These are phyloP conservation scores for Mycena amicta DNA, from an alignment of 768 basidiomycete genomes.

Conservation along the genomic window DNA sequence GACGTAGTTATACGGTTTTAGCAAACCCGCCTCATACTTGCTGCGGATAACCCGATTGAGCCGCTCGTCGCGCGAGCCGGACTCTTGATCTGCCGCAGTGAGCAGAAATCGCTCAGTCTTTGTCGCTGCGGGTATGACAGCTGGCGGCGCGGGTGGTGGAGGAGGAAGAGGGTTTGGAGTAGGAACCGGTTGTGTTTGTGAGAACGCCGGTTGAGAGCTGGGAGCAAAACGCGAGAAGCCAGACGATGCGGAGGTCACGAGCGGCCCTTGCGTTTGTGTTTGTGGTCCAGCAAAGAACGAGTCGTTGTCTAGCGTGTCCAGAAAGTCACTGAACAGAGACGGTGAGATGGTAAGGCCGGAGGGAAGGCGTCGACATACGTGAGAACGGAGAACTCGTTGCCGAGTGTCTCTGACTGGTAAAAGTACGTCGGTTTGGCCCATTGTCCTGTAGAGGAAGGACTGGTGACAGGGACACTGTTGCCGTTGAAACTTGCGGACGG, in stretches of 20 bases:
- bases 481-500: slow-evolving; percentile 31
- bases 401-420: slow-evolving; percentile 73
- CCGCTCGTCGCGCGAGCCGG: slow-evolving; percentile 87
- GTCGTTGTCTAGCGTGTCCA: slow-evolving; percentile 85
- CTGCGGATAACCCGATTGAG: slow-evolving; percentile 90
- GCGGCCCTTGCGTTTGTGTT: slow-evolving; percentile 45
- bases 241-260: slow-evolving; percentile 48
- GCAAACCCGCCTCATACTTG: slow-evolving; percentile 93
- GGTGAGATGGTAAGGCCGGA: slow-evolving; percentile 8
- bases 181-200: background rate
- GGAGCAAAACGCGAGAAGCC: slow-evolving; percentile 18
- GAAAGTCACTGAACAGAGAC: slow-evolving; percentile 64
- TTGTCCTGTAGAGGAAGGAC: slow-evolving; percentile 46
- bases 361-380: slow-evolving; percentile 50
- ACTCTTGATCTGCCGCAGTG: slow-evolving; percentile 92
- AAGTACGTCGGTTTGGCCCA: slow-evolving; percentile 58
- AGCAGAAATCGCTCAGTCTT: slow-evolving; percentile 89
- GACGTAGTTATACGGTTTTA: slow-evolving; percentile 96
- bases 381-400: slow-evolving; percentile 81
- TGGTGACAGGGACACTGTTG: slow-evolving; percentile 18
- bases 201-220: slow-evolving; percentile 1
- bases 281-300: slow-evolving; percentile 72
- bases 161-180: slow-evolving; percentile 16
- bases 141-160: slow-evolving; percentile 31
- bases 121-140: slow-evolving; percentile 70